Percentiles rank a stretch among this genome's conserved stretches.
These are phyloP conservation scores for Kodamaea sagamina DNA, from an alignment of 805 yeast genomes.

Conservation along the genomic window DNA sequence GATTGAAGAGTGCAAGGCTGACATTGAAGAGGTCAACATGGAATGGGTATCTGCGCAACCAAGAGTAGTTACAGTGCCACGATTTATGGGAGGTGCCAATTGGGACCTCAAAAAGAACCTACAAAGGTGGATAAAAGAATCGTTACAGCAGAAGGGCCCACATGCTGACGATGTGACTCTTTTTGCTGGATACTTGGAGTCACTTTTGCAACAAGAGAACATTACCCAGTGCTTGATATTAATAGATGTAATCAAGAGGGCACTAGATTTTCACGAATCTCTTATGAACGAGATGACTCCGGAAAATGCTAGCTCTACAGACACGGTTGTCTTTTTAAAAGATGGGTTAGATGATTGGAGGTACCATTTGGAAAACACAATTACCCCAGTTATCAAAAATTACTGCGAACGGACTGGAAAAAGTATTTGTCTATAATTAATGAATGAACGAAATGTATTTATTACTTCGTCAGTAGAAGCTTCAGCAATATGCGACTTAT, in stretches of 20 bases:
- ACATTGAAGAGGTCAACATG: constrained; percentile 17
- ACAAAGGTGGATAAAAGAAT: constrained; percentile 29
- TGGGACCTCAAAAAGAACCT: constrained; percentile 17
- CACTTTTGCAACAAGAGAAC: constrained; percentile 20
- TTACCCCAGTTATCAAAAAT: constrained; percentile 5
- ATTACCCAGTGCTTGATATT: constrained; percentile 22
- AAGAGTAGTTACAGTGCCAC: constrained; percentile 13
- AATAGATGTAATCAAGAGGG: constrained; percentile 15
- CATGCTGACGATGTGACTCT: constrained; percentile 33
- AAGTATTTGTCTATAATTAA: constrained; percentile 5
- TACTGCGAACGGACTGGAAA: constrained; percentile 7
- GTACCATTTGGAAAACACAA: constrained; percentile 10
- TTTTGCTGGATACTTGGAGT: constrained; percentile 21
- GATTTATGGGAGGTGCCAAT: constrained; percentile 15
- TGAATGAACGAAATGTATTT: constrained; percentile 21
- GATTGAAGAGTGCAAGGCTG: constrained; percentile 14
- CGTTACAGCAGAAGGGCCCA: constrained; percentile 36
- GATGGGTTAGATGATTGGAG: constrained; percentile 26
- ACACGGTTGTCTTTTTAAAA: constrained; percentile 1
- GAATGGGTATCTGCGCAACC: constrained; percentile 27
- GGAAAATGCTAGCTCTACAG: background rate
- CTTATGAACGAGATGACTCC: background rate
- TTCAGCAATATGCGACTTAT: constrained; percentile 34
- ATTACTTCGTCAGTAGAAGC: constrained; percentile 22
- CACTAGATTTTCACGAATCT: constrained; percentile 12